Conservation (phyloP, 2,329 filamentous ascomycete species). For the Diaporthe velutina region DNA sequence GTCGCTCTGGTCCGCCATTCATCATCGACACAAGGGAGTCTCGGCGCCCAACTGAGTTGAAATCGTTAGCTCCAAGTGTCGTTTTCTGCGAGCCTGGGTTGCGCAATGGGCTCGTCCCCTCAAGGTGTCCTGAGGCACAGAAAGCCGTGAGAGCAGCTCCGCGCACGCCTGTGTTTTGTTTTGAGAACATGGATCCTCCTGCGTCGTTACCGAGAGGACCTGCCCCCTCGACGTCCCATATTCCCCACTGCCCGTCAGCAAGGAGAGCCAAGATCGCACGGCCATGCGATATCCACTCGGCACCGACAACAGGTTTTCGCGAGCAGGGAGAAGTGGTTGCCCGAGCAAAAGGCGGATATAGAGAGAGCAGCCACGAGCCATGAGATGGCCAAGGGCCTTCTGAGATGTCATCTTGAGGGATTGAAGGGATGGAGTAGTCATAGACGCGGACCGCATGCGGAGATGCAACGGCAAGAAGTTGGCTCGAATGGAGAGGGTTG, state of each 20-base stretch:
- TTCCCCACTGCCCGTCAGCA: slow-evolving; percentile 75
- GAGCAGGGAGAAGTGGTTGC: slow-evolving; percentile 55
- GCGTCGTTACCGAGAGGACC: slow-evolving; percentile 55
- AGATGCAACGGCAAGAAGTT: slow-evolving; percentile 69
- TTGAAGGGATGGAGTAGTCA: slow-evolving; percentile 68
- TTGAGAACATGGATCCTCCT: slow-evolving; percentile 61
- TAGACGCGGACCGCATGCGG: slow-evolving; percentile 72
- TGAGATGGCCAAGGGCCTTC: slow-evolving; percentile 66
- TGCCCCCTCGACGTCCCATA: slow-evolving; percentile 75
- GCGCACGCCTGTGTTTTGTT: slow-evolving; percentile 64
- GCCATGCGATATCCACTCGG: slow-evolving; percentile 72
- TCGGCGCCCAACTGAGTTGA: slow-evolving; percentile 41
- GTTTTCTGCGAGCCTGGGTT: slow-evolving; percentile 54
- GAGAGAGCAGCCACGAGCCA: slow-evolving; percentile 74
- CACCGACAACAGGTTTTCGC: slow-evolving; percentile 72
- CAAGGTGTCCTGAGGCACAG: slow-evolving; percentile 69
- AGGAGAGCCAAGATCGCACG: slow-evolving; percentile 70
- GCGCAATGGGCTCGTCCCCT: slow-evolving; percentile 70
- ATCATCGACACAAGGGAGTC: slow-evolving; percentile 51
- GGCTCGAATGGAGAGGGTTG: slow-evolving; percentile 65
- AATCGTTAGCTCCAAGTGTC: slow-evolving; percentile 34
- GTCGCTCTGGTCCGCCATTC: slow-evolving; percentile 61
- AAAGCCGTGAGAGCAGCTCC: slow-evolving; percentile 72
- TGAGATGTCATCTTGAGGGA: slow-evolving; percentile 64
- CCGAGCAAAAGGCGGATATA: slow-evolving; percentile 69